Percentiles rank a stretch among this genome's conserved stretches.
These are phyloP conservation scores for Trichoderma asperelloides DNA, from an alignment of 495 filamentous ascomycete species.

Conservation along the genomic window DNA sequence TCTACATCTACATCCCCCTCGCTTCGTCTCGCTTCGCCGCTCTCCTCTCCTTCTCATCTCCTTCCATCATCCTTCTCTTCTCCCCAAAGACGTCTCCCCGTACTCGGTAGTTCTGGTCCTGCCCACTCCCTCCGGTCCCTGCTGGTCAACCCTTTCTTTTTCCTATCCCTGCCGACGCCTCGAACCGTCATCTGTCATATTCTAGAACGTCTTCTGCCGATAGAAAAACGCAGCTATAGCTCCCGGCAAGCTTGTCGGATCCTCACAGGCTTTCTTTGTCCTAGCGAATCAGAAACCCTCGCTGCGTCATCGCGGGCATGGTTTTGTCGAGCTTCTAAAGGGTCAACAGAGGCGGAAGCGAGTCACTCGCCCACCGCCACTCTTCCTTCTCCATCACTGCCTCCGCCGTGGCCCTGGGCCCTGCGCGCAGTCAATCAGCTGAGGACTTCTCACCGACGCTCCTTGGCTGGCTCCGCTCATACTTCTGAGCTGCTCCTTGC, in stretches of 20 bases:
- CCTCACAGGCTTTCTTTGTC: not conserved
- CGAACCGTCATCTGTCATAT: not conserved
- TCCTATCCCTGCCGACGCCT: conserved; percentile 3
- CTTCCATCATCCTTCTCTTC: not conserved
- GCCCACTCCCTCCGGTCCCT: not conserved
- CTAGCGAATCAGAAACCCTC: not conserved
- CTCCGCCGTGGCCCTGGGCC: conserved; percentile 3
- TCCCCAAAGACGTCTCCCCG: not conserved
- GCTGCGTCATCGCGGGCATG: not conserved
- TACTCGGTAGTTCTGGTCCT: conserved; percentile 4
- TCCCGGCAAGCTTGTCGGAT: not conserved
- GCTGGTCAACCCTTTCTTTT: conserved; percentile 7
- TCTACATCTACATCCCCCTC: not conserved
- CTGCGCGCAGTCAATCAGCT: not conserved
- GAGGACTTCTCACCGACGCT: not conserved
- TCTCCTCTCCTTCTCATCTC: not conserved
- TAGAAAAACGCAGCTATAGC: not conserved
- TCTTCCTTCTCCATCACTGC: not conserved
- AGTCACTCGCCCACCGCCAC: not conserved
- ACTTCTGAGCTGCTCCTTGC: not conserved
- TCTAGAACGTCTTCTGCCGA: not conserved
- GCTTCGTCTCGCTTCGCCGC: not conserved
- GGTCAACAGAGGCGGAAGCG: not conserved
- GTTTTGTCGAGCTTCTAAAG: not conserved
- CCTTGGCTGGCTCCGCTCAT: not conserved